Percentiles rank a stretch among this genome's conserved stretches.
These are phyloP conservation scores for Xylariaceae sp. DNA, from an alignment of 2,329 filamentous ascomycete genomes.

Conservation along the genomic window DNA sequence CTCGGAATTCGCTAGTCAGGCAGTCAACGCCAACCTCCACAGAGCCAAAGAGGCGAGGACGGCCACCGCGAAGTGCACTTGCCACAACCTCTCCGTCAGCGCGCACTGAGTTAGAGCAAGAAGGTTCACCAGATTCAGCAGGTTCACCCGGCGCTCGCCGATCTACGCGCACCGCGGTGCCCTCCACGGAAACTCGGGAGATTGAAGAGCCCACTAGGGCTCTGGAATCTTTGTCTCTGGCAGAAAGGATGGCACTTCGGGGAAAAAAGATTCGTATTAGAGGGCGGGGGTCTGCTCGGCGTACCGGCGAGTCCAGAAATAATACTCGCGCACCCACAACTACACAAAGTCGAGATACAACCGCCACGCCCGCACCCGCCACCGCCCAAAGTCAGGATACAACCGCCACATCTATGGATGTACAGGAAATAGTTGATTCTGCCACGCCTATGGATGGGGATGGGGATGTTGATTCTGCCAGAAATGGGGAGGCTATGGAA, in stretches of 20 bases:
- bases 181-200: conserved; percentile 12
- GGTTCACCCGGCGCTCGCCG: conserved; percentile 28
- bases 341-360: not conserved
- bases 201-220: conserved; percentile 16
- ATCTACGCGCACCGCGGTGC: conserved; percentile 10
- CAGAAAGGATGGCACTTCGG: conserved; percentile 49
- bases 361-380: conserved; percentile 8
- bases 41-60: not conserved
- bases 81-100: conserved; percentile 28
- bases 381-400: conserved; percentile 1
- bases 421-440: too few relatives aligned
- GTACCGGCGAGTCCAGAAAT: conserved; percentile 6
- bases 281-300: conserved; percentile 10
- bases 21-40: too few relatives aligned
- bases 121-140: too few relatives aligned
- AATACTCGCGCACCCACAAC: not conserved
- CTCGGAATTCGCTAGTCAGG: too few relatives aligned
- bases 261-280: conserved; percentile 51
- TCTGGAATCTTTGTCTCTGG: conserved; percentile 47
- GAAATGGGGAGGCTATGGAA: conserved; percentile 7
- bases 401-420: too few relatives aligned
- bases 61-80: conserved; percentile 24
- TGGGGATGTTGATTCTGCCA: not conserved
- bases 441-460: too few relatives aligned
- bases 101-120: not conserved